Evolutionary conservation across 2,329 filamentous ascomycete genomes (phyloP).

Genomic region (Aspergillus flavus): DNA sequence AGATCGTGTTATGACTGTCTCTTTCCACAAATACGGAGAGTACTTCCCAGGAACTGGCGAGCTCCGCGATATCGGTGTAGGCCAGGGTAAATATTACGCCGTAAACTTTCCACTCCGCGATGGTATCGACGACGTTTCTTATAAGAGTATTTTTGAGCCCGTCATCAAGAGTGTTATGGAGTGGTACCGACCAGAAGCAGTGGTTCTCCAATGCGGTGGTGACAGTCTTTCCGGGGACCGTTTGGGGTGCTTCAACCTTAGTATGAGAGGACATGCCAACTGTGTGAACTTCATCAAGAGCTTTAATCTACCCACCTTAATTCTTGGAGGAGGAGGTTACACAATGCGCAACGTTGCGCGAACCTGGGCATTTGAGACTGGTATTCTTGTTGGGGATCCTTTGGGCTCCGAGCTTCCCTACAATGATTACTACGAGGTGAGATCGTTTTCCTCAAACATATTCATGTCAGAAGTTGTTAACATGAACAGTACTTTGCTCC

Average conservation of each 20-base stretch:
- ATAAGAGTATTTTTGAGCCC: conserved; percentile 70
- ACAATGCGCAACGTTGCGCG: conserved; percentile 68
- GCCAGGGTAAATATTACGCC: conserved; percentile 67
- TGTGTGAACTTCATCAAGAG: conserved; percentile 71
- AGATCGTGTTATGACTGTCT: conserved; percentile 71
- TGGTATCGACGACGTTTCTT: conserved; percentile 68
- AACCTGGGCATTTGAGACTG: conserved; percentile 70
- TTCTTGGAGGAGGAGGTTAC: conserved; percentile 69
- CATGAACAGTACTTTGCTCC: conserved; percentile 63
- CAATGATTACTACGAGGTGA: conserved; percentile 87
- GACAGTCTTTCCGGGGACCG: conserved; percentile 69
- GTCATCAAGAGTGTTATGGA: conserved; percentile 70
- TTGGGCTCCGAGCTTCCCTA: conserved; percentile 85
- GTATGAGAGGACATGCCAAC: conserved; percentile 71
- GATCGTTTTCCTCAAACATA: conserved; percentile 8
- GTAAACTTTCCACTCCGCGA: conserved; percentile 72
- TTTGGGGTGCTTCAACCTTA: conserved; percentile 70
- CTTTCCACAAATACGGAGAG: conserved; percentile 73
- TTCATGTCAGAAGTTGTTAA: conserved; percentile 4
- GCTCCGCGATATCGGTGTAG: conserved; percentile 68
- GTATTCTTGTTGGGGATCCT: conserved; percentile 78
- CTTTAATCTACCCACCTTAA: conserved; percentile 66
- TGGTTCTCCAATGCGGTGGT: conserved; percentile 70
- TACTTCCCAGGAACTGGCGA: conserved; percentile 73
- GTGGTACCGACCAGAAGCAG: conserved; percentile 67